Conservation (phyloP, 2,329 filamentous ascomycete species). For the Alternaria sp. region DNA sequence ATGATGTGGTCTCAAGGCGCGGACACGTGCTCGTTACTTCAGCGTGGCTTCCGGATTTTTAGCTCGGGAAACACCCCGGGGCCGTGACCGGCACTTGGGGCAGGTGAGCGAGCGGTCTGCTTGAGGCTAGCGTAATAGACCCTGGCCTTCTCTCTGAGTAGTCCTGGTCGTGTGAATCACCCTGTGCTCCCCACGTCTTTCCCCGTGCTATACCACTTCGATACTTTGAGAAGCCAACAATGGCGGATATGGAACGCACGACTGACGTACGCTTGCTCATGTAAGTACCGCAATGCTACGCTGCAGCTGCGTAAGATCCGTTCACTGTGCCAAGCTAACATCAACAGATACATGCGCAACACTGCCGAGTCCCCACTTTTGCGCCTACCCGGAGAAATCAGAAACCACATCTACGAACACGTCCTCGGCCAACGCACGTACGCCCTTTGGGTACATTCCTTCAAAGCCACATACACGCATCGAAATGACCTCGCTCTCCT, state of each 20-base stretch:
- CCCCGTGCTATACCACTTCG: neutral
- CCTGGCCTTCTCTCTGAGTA: neutral
- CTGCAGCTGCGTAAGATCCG: neutral
- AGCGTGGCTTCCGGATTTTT: neutral
- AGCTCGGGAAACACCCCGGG: neutral
- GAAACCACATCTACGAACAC: conserved; percentile 6
- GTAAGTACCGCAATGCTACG: neutral
- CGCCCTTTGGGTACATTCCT: neutral
- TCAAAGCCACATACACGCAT: neutral
- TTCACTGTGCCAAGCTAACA: neutral
- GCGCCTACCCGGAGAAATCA: conserved; percentile 6
- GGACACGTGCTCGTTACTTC: neutral
- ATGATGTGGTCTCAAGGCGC: neutral
- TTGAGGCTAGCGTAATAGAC: neutral
- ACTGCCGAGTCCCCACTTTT: neutral
- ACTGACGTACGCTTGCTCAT: neutral
- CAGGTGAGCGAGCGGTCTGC: neutral
- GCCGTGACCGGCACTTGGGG: neutral
- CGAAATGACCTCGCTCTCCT: conserved; percentile 1
- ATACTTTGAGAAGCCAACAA: neutral
- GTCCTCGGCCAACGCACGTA: neutral
- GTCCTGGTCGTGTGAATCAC: neutral
- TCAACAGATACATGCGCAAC: neutral
- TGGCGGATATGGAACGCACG: neutral
- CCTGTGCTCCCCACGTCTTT: neutral